A percentile compares a stretch with the other conserved stretches of the same genome.
Evolutionary conservation across 2,329 filamentous ascomycete genomes (phyloP).

Genomic region (Cercospora citrullina): DNA sequence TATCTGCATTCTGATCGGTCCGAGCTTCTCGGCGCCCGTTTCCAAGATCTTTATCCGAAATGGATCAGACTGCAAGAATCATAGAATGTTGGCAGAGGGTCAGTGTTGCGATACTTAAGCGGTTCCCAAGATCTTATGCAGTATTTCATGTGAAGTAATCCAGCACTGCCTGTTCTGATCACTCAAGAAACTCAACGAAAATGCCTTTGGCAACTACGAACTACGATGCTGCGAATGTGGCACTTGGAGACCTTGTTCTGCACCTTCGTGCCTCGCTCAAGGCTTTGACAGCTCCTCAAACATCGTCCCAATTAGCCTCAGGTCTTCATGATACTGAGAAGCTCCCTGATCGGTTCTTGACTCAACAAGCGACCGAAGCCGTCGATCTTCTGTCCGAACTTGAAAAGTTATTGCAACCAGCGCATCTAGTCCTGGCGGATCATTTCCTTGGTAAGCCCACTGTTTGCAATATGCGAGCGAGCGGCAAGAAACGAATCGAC

Average conservation of each 20-base stretch:
- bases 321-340: background rate
- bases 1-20: background rate
- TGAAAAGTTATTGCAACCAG: background rate
- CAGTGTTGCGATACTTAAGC: background rate
- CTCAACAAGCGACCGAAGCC: background rate
- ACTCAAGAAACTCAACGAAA: background rate
- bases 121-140: background rate
- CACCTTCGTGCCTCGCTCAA: background rate
- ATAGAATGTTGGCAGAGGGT: background rate
- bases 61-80: background rate
- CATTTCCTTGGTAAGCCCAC: background rate
- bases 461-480: background rate
- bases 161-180: background rate
- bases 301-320: background rate
- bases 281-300: background rate
- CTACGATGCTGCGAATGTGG: background rate
- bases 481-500: background rate
- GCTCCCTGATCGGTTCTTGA: background rate
- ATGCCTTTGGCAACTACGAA: background rate
- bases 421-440: background rate
- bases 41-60: background rate
- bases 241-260: background rate
- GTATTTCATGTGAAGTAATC: background rate
- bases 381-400: background rate
- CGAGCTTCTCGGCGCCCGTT: background rate